These are phyloP conservation scores for Fusarium secorum DNA, from an alignment of 2,329 filamentous ascomycete genomes.

Conservation along the genomic window DNA sequence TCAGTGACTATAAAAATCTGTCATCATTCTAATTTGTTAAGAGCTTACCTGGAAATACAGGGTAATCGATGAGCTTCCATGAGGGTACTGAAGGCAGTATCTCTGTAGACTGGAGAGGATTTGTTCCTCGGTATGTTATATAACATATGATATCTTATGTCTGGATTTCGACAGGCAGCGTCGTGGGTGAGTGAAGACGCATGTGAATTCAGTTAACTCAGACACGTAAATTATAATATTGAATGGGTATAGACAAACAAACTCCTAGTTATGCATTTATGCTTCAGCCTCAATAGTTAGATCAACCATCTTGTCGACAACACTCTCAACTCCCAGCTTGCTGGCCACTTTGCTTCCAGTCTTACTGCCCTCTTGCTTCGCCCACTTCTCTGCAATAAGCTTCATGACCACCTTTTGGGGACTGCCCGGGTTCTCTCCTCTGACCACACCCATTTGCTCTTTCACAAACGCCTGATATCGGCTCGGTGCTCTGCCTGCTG, in stretches of 20 bases:
- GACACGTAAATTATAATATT: neutral
- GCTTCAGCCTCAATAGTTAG: constrained; percentile 38
- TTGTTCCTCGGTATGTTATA: neutral
- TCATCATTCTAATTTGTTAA: neutral
- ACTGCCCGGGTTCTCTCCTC: constrained; percentile 61
- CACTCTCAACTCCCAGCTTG: constrained; percentile 28
- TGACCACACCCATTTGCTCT: constrained; percentile 70
- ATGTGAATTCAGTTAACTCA: neutral
- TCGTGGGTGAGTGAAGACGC: neutral
- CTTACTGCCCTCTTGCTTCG: constrained; percentile 54
- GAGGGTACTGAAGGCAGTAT: neutral
- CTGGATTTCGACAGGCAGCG: neutral
- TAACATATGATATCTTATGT: neutral
- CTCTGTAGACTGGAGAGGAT: neutral
- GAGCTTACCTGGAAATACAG: neutral
- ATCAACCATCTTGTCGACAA: constrained; percentile 39
- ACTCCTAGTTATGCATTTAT: constrained; percentile 11
- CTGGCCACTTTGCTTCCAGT: constrained; percentile 7
- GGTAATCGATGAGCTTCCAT: no score
- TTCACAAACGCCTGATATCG: constrained; percentile 67
- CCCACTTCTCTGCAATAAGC: constrained; percentile 70
- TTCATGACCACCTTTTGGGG: constrained; percentile 75
- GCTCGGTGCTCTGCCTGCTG: constrained; percentile 41
- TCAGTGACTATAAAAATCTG: neutral
- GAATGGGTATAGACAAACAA: constrained; percentile 9